These are phyloP conservation scores for Phialophora expanda DNA, from an alignment of 2,329 filamentous ascomycete species.

Conservation along the genomic window DNA sequence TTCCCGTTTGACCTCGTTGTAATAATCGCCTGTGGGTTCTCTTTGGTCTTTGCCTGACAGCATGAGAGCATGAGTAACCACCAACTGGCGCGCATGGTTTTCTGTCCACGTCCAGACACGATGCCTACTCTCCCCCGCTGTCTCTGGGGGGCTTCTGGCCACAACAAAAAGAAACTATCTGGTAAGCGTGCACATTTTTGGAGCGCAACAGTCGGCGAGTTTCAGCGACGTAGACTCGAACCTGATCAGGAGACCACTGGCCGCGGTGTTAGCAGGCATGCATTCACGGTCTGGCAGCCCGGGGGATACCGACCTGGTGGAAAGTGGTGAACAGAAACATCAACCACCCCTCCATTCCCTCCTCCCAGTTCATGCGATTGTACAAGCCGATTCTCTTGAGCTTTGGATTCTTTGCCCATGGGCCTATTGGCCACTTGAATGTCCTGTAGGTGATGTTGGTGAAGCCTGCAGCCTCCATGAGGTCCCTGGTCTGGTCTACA, in stretches of 20 bases:
- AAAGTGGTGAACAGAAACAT: slow-evolving; percentile 4
- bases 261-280: not conserved
- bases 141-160: not conserved
- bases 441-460: slow-evolving; percentile 41
- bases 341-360: slow-evolving; percentile 1
- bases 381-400: slow-evolving; percentile 41
- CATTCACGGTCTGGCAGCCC: not conserved
- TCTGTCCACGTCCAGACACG: too few relatives aligned
- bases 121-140: not conserved
- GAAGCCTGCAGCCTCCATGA: slow-evolving; percentile 43
- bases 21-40: too few relatives aligned
- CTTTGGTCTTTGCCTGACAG: too few relatives aligned
- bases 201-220: not conserved
- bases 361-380: not conserved
- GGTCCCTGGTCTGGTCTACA: slow-evolving; percentile 31
- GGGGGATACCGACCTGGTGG: not conserved
- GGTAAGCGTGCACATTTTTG: not conserved
- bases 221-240: not conserved
- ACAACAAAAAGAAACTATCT: not conserved
- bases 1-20: too few relatives aligned
- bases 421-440: slow-evolving; percentile 42
- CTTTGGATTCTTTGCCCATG: slow-evolving; percentile 40
- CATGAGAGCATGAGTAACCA: too few relatives aligned
- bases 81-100: too few relatives aligned
- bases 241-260: not conserved